These are phyloP conservation scores for Cerioporus squamosus DNA, from an alignment of 1,284 basidiomycete species.

Conservation along the genomic window DNA sequence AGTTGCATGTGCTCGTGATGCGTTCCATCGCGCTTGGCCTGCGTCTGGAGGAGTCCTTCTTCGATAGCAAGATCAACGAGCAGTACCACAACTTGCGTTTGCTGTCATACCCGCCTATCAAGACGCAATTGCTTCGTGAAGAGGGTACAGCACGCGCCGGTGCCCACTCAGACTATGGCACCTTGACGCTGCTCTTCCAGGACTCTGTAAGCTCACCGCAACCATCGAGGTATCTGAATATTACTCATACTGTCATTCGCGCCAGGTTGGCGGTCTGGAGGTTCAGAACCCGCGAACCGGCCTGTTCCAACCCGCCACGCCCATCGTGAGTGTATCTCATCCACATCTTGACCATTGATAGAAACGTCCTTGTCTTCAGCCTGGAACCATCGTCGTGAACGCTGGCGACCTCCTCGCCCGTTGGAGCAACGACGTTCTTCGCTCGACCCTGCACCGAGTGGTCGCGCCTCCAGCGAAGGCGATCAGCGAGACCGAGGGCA, in stretches of 20 bases:
- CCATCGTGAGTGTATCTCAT: conserved; percentile 57
- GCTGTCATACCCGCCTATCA: conserved; percentile 76
- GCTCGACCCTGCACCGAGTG: conserved; percentile 82
- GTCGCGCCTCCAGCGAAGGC: conserved; percentile 68
- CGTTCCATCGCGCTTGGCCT: conserved; percentile 81
- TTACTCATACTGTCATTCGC: neutral
- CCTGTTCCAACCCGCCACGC: conserved; percentile 71
- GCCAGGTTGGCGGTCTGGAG: conserved; percentile 79
- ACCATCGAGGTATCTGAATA: neutral
- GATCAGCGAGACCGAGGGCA: conserved; percentile 50
- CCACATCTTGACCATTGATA: neutral
- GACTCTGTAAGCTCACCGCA: conserved; percentile 55
- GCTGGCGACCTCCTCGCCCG: conserved; percentile 83
- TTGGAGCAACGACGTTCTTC: conserved; percentile 83
- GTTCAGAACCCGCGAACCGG: conserved; percentile 80
- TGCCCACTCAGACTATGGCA: conserved; percentile 87
- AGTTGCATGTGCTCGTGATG: conserved; percentile 78
- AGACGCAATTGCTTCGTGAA: conserved; percentile 54
- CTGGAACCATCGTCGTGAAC: conserved; percentile 83
- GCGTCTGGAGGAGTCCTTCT: conserved; percentile 71
- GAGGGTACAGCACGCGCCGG: conserved; percentile 81
- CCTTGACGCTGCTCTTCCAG: conserved; percentile 85
- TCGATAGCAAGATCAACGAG: conserved; percentile 73
- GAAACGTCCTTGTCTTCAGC: conserved; percentile 41
- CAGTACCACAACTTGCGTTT: conserved; percentile 80